A percentile compares a stretch with the other conserved stretches of the same genome.
phyloP scores from a whole-genome alignment of 495 filamentous ascomycete genomes.

The Tuber indicum region DNA sequence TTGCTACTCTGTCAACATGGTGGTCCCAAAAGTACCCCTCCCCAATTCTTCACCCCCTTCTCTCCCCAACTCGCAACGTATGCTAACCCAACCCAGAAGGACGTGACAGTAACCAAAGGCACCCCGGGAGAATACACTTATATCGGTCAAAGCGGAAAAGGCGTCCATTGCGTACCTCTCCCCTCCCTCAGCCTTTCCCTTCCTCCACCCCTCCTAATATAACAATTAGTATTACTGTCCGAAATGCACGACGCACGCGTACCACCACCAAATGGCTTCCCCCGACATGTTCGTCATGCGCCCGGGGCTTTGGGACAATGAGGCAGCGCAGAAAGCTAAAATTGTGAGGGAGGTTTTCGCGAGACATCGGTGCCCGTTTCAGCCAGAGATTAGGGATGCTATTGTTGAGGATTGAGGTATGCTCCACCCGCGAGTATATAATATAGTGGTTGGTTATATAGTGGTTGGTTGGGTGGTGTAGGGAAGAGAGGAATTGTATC shows the following conservation, averaged over 20 bases:
- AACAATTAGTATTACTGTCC: slow-evolving; percentile 22
- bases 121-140: slow-evolving; percentile 32
- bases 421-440: no score
- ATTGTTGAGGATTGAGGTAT: slow-evolving; percentile 8
- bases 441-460: no score
- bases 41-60: background rate
- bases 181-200: background rate
- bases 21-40: slow-evolving; percentile 19
- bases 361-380: slow-evolving; percentile 21
- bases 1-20: slow-evolving; percentile 33
- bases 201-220: background rate
- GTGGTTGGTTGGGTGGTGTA: background rate
- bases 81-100: slow-evolving; percentile 9
- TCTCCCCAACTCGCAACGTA: background rate
- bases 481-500: background rate
- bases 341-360: slow-evolving; percentile 30
- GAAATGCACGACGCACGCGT: slow-evolving; percentile 27
- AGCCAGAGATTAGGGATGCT: slow-evolving; percentile 31
- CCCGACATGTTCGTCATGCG: slow-evolving; percentile 20
- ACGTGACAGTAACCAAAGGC: slow-evolving; percentile 29
- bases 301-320: slow-evolving; percentile 20
- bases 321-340: slow-evolving; percentile 7
- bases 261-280: slow-evolving; percentile 27
- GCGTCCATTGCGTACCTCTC: slow-evolving; percentile 25
- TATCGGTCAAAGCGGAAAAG: slow-evolving; percentile 15